These are phyloP conservation scores for Eucalyptus marginata DNA, from an alignment of 345 rosid genomes.

Conservation along the genomic window DNA sequence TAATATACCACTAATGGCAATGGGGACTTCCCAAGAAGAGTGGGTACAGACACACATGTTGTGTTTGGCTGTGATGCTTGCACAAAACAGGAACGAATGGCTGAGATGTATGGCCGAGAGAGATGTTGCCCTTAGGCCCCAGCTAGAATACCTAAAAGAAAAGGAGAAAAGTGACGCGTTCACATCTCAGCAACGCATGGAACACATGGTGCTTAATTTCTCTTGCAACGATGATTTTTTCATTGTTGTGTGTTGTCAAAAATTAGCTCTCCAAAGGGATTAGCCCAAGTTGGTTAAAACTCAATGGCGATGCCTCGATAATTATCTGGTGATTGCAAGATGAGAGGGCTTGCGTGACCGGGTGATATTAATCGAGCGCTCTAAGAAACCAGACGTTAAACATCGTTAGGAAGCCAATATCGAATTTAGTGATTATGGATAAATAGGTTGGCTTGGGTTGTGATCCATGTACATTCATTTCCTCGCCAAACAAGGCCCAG, in stretches of 20 bases:
- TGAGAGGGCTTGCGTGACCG: not conserved
- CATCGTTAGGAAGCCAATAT: not conserved
- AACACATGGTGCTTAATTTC: not conserved
- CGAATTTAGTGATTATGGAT: not conserved
- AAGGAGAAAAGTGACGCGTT: not conserved
- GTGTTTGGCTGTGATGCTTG: not conserved
- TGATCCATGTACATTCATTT: not conserved
- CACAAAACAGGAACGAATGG: not conserved
- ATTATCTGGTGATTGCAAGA: not conserved
- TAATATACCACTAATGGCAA: not conserved
- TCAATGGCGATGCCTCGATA: not conserved
- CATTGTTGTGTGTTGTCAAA: not conserved
- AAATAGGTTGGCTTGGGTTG: not conserved
- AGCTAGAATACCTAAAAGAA: not conserved
- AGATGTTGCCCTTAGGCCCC: not conserved
- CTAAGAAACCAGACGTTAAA: not conserved
- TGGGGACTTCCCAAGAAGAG: not conserved
- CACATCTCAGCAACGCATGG: not conserved
- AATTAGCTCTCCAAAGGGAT: not conserved
- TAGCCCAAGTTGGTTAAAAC: not conserved
- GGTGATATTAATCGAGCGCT: not conserved
- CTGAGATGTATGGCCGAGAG: not conserved
- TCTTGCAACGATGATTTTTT: not conserved
- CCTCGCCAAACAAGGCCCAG: not conserved
- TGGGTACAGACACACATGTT: not conserved